Evolutionary conservation across 75 land plant species (phyloP), one percentile per base, ranked within the genome.

Genomic region (Pinus taeda): DNA sequence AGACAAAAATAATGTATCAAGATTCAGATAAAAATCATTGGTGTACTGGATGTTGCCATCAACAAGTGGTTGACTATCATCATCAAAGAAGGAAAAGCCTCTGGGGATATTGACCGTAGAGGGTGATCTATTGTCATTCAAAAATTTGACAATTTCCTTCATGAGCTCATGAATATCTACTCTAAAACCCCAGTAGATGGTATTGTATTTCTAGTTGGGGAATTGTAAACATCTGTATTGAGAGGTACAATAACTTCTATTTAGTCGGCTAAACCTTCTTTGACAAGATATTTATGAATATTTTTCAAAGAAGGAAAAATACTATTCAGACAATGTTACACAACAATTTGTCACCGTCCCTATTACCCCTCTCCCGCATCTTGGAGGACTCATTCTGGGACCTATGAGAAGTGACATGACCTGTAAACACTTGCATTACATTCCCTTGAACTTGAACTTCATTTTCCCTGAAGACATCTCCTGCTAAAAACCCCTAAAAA

Each of bases 241-340:
- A 85, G 77, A 5, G 96, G 96, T 12, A 87, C 80, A 3, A 91
- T 89, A 57, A 85, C 92, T 75, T 88, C 85, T 12, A 92, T 81
- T 45, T 45, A 9, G 4, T 76, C 78, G 60, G 77, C 79, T 30
- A 89, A 76, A 12, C 89, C 88, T 14, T 90, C 93, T 37, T 79
- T 81, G 13, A 77, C 82, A 1, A 93, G 82, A 9, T 92, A 90
- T 13, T 80, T 62, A 57, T 88, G 92, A 12, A 93, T 80, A 79
- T 93, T 92, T 33, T 76, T 78, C 11, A 91, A 81, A n/a, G 96
- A 94, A 15, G 96, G 96, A 24, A 88, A 81, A 6, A 92, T 88
- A 24, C 63, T 73, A 15, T 73, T 36, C 2, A 83, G 30, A 76
- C 81, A 26, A n/a, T n/a, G n/a, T n/a, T n/a, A n/a, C n/a, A n/a